Conservation (phyloP, 2,329 filamentous ascomycete species). For the Colletotrichum musicola region DNA sequence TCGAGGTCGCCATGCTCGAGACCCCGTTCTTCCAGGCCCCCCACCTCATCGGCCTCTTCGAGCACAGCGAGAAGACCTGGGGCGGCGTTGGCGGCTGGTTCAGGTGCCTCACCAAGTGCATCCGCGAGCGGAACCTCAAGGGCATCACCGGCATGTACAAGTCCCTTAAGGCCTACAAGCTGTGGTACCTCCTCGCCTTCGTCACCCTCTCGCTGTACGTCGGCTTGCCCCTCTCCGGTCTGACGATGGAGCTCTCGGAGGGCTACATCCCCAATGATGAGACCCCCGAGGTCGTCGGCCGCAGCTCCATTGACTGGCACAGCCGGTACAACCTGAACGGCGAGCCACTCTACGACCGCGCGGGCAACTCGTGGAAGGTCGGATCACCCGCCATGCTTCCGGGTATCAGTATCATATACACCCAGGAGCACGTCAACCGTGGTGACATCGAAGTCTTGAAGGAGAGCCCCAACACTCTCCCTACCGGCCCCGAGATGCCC, state of each 20-base stretch:
- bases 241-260: conserved; percentile 36
- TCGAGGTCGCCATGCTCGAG: conserved; percentile 38
- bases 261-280: conserved; percentile 24
- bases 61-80: conserved; percentile 27
- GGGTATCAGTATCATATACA: conserved; percentile 35
- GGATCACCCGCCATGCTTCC: conserved; percentile 27
- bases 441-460: not conserved
- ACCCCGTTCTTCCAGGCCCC: conserved; percentile 5
- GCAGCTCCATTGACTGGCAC: not conserved
- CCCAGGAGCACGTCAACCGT: conserved; percentile 15
- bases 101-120: not conserved
- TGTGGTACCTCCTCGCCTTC: conserved; percentile 36
- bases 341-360: accelerated
- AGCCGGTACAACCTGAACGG: not conserved
- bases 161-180: not conserved
- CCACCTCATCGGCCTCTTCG: conserved; percentile 19
- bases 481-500: conserved; percentile 9
- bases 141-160: accelerated
- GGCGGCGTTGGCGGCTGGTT: conserved; percentile 38
- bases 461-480: conserved; percentile 30
- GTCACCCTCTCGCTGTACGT: conserved; percentile 29
- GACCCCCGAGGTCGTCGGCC: conserved; percentile 24
- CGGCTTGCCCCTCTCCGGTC: conserved; percentile 38
- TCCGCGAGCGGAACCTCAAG: not conserved
- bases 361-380: conserved; percentile 5